Evolutionary conservation across 371 early-diverging fungal species (phyloP), one percentile per base, ranked within the genome.

Genomic region (Saksenaea vasiformis): DNA sequence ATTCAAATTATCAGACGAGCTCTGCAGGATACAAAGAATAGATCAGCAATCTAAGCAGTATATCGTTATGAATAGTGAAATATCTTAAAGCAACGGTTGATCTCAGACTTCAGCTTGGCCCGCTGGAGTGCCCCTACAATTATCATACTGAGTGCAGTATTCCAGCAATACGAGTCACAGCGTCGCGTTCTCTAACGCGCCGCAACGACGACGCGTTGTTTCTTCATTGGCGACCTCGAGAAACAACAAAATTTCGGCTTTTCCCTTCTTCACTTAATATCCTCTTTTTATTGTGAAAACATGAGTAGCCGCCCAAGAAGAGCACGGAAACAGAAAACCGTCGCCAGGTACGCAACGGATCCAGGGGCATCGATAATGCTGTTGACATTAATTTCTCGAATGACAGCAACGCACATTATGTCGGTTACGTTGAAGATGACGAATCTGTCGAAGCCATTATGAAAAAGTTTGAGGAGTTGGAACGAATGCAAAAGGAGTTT

Each of bases 391-490:
- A 11, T 31, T 31, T 35, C 19, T 14, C 43, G 13, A 15, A n/a
- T 31, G 26, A 8, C 74, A 94, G 95, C 69, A 87, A 90, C 74
- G 87, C 90, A 15, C 90, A 91, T 64, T 97, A 95, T 85, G 96
- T 97, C 31, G 97, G 97, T 27, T 97, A 97, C 65, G 95, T 95
- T 2, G 96, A 95, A 68, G 97, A 97, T 72, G 91, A 87, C 62
- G 97, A 97, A 82, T 94, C 95, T 0, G 90, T 97, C 7, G 95
- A 92, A 61, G 91, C 93, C 5, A 97, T 97, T 61, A 97, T 97
- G 97, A 93, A 93, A 66, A 97, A 97, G 76, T 97, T 97, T 70
- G 92, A 95, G 67, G 96, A 95, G 73, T 85, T 97, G 27, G 97
- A 95, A 58, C 82, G 89, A 13, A 91, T 95, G 65, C 90, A 95